These are phyloP conservation scores for Lactarius tabidus DNA, from an alignment of 768 basidiomycete genomes.

Conservation along the genomic window DNA sequence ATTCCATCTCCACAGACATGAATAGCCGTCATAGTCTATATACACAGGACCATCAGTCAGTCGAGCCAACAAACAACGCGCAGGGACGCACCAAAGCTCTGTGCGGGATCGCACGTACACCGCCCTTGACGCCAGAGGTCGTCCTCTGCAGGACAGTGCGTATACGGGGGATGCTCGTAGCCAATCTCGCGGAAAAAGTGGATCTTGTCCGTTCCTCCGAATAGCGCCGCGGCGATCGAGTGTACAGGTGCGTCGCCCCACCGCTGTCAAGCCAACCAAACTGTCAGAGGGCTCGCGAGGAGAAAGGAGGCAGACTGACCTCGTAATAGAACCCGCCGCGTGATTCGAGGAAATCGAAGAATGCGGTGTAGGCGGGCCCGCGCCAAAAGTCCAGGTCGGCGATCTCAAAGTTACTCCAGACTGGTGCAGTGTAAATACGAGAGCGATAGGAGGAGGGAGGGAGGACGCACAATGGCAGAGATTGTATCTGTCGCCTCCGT, in stretches of 20 bases:
- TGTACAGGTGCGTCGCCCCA: constrained; percentile 91
- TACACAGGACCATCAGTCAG: background rate
- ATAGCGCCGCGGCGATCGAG: constrained; percentile 74
- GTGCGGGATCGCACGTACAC: constrained; percentile 46
- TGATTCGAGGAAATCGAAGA: constrained; percentile 76
- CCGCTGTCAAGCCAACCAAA: constrained; percentile 37
- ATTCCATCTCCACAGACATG: constrained; percentile 56
- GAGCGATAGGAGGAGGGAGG: background rate
- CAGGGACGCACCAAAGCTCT: constrained; percentile 52
- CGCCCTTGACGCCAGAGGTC: constrained; percentile 39
- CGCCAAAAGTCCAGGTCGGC: constrained; percentile 82
- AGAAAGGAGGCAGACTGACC: constrained; percentile 35
- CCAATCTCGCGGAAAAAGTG: constrained; percentile 87
- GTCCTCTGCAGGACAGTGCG: constrained; percentile 43
- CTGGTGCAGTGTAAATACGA: constrained; percentile 36
- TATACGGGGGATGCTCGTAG: constrained; percentile 75
- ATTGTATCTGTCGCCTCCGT: constrained; percentile 68
- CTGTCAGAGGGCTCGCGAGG: constrained; percentile 29
- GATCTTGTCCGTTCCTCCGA: constrained; percentile 67
- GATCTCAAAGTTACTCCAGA: constrained; percentile 96
- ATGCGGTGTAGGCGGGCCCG: constrained; percentile 73
- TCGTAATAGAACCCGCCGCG: constrained; percentile 90
- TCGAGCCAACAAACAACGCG: background rate
- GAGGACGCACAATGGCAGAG: constrained; percentile 62
- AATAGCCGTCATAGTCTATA: constrained; percentile 53